Base-by-base conservation (phyloP, 177 flowering plant species). In the Telopea speciosissima region DNA sequence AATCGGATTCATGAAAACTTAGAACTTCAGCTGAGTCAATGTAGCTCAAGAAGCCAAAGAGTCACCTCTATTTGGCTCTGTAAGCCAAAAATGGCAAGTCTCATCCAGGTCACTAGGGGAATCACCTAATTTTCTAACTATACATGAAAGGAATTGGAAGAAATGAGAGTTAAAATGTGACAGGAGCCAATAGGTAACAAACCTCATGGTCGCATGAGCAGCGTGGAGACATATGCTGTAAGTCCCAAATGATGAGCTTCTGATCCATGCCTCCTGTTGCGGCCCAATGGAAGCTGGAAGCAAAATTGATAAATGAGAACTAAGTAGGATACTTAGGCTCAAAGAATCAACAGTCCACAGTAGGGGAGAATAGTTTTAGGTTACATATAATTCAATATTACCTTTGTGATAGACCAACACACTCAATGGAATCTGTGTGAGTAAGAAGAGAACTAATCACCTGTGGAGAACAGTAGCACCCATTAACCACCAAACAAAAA, bases 251-350 rank as follows among this genome's bases (percentile, higher is more conserved):
- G 21, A 90, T 79, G 54, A 93, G 95, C 70, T 86, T 96, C 23
- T 81, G 66, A 80, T 93, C 99, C 90, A 90, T 73, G 79, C 93
- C 77, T 40, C 97, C 98, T 2, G 97, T 85, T 72, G 97, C 98
- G 70, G 84, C 95, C 92, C 87, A 88, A 14, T 49, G 54, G 14
- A 16, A 49, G 19, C 54, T 16, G 17, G 54, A 49, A 2, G 19
- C 49, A 16, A 49, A 49, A 2, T 3, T 16, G 40, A 36, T 36
- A 36, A 49, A 49, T 49, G 3, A 12, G 54, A 49, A 49, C 14
- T 0, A 49, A 49, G 54, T 16, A 49, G 54, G 54, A 12, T 49
- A 49, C 17, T 12, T 49, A 12, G 54, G 19, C 54, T 12, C 11
- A 36, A 36, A 36, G 40, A 36, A 3, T 36, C 40, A 36, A 36